Evolutionary conservation across 1,284 basidiomycete species (phyloP).

Genomic region (Caloboletus inedulis): DNA sequence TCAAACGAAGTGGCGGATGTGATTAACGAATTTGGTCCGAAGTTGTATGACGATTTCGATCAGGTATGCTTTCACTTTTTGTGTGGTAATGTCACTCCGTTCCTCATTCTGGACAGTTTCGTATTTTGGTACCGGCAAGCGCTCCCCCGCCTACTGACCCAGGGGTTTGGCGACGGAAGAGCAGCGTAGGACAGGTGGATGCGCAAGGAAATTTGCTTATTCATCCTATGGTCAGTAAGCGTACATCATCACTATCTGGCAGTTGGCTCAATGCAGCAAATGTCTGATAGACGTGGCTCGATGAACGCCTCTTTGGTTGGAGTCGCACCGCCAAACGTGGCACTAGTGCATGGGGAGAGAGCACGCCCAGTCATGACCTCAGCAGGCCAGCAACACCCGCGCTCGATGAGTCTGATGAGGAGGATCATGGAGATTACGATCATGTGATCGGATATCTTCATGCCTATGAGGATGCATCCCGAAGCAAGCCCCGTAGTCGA

Average conservation of each 20-base stretch:
- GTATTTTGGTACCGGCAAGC: constrained; percentile 79
- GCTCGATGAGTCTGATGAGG: constrained; percentile 70
- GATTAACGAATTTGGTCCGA: constrained; percentile 89
- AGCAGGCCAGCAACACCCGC: constrained; percentile 68
- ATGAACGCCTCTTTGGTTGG: constrained; percentile 93
- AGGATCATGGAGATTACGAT: constrained; percentile 79
- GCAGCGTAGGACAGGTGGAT: constrained; percentile 70
- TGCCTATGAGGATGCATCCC: constrained; percentile 43
- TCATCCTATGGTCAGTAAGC: constrained; percentile 66
- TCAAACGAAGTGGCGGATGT: constrained; percentile 86
- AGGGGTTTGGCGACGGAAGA: constrained; percentile 73
- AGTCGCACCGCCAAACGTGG: constrained; percentile 67
- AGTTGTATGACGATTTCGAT: constrained; percentile 87
- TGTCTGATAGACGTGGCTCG: constrained; percentile 71
- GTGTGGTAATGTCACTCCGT: neutral
- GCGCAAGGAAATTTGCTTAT: constrained; percentile 74
- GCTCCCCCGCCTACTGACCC: constrained; percentile 72
- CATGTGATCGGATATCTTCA: constrained; percentile 66
- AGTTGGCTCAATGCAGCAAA: neutral
- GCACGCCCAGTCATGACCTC: constrained; percentile 49
- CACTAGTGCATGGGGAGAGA: constrained; percentile 74
- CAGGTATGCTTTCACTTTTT: constrained; percentile 36
- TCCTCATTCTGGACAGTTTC: constrained; percentile 47
- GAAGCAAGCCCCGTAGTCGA: constrained; percentile 56
- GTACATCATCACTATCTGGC: neutral